Evolutionary conservation across 2,329 filamentous ascomycete species (phyloP), one percentile per base, ranked within the genome.

Genomic region (Simplicillium sp.): DNA sequence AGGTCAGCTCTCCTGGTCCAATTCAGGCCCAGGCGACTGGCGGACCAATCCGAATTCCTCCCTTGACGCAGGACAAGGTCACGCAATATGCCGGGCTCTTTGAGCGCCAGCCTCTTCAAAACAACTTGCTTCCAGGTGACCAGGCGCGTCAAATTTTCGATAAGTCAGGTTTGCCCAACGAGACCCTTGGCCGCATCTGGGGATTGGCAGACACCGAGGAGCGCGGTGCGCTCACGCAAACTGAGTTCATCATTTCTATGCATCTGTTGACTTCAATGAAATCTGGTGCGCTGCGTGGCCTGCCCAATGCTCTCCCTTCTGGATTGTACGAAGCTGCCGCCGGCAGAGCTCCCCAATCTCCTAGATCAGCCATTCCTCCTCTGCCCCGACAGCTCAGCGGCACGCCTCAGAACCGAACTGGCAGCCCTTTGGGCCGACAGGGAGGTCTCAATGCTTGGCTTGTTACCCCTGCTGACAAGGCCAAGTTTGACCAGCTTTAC

Each of bases 181-280:
- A 97, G 52, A 75, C 85, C 11, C 72, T 98, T 28, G 89, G 89
- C n/a, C 81, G 84, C 50, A 96, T 98, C 66, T 98, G 92, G 92
- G 88, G 85, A 53, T 73, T 98, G 46, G 84, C 89, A 16, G 92
- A 98, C 59, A 92, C 87, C 0, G 89, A 96, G 62, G 88, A 95
- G 64, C 80, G 89, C 40, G 92, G 92, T 38, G 80, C 84, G 28
- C 72, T 98, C 29, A 84, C 89, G 43, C 73, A 82, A 52, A 90
- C 88, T 12, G 92, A 97, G 54, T 98, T 98, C 59, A 85, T 95
- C 56, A 94, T 98, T 55, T 92, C 92, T 36, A 98, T 98, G 92
- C 92, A 98, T 61, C 70, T 98, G 45, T 73, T 98, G 46, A 90
- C 87, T 12, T 95, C 88, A 11, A 87, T 87, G 65, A 95, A 94